phyloP scores from a whole-genome alignment of 768 basidiomycete genomes.

The Sutorius australiensis region DNA sequence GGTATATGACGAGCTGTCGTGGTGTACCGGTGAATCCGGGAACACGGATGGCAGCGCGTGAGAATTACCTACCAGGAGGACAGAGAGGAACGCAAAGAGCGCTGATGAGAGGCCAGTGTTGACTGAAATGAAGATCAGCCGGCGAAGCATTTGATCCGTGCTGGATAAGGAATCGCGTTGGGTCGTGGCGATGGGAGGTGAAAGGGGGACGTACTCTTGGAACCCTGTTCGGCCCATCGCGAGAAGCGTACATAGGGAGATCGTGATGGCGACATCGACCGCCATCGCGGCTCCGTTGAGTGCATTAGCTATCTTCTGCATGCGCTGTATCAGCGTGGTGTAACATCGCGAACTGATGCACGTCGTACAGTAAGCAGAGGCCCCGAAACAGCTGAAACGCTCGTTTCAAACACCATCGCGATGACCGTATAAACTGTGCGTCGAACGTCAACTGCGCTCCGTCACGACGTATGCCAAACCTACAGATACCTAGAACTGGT shows the following conservation, averaged over 20 bases:
- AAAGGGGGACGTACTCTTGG: slow-evolving; percentile 10
- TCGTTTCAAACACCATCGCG: slow-evolving; percentile 13
- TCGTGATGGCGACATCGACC: slow-evolving; percentile 20
- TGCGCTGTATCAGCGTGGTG: slow-evolving; percentile 1
- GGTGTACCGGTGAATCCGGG: background rate
- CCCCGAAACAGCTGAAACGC: slow-evolving; percentile 12
- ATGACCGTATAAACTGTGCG: slow-evolving; percentile 15
- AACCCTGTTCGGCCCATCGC: slow-evolving; percentile 24
- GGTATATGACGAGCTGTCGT: slow-evolving; percentile 22
- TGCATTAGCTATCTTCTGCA: slow-evolving; percentile 14
- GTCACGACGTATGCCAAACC: background rate
- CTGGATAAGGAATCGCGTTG: slow-evolving; percentile 9
- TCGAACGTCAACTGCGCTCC: slow-evolving; percentile 2
- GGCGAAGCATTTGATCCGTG: slow-evolving; percentile 23
- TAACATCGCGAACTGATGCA: background rate
- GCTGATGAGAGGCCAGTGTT: slow-evolving; percentile 25
- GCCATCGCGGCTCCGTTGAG: slow-evolving; percentile 12
- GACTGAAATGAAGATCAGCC: slow-evolving; percentile 25
- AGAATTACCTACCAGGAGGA: slow-evolving; percentile 15
- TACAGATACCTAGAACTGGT: slow-evolving; percentile 17
- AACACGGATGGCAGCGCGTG: too few species aligned
- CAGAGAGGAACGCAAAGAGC: slow-evolving; percentile 19
- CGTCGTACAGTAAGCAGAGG: slow-evolving; percentile 18
- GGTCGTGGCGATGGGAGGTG: background rate
- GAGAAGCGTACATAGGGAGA: slow-evolving; percentile 21